Percentiles rank a stretch among this genome's conserved stretches.
phyloP scores from a whole-genome alignment of 176 grass and related monocot species.

The Panicum miliaceum region DNA sequence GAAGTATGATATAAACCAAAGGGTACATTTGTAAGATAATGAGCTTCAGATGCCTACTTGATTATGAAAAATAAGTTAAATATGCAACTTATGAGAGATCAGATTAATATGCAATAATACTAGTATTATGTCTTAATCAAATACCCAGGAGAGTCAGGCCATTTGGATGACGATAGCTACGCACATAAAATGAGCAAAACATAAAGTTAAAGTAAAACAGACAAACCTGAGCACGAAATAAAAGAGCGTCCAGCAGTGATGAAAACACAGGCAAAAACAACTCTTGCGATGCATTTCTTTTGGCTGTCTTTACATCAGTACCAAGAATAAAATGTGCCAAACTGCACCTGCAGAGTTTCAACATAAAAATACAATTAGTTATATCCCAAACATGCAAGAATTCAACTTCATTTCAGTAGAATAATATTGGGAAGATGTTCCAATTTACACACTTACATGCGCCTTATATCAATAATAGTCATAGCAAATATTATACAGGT shows the following conservation, averaged over 20 bases:
- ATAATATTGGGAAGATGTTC: constrained; percentile 25
- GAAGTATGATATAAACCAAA: constrained; percentile 28
- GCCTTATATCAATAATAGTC: background rate
- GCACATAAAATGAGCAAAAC: background rate
- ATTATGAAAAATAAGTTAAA: constrained; percentile 30
- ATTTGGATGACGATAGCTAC: background rate
- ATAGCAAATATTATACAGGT: constrained; percentile 15
- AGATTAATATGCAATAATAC: background rate
- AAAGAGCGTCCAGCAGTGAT: constrained; percentile 81
- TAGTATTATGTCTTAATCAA: background rate
- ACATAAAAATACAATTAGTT: constrained; percentile 38
- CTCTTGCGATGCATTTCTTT: constrained; percentile 62
- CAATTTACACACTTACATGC: background rate
- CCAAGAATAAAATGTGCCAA: constrained; percentile 81
- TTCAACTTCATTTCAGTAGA: constrained; percentile 36
- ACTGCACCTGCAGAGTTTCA: constrained; percentile 77
- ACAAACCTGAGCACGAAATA: constrained; percentile 79
- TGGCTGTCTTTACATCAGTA: constrained; percentile 54
- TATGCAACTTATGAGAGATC: background rate
- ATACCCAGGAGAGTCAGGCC: background rate
- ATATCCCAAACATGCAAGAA: constrained; percentile 23
- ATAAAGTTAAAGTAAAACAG: constrained; percentile 34
- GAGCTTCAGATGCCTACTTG: background rate
- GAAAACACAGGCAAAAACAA: constrained; percentile 82
- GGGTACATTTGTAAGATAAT: constrained; percentile 15